Evolutionary conservation across 495 filamentous ascomycete species (phyloP).

Genomic region (Xylaria scruposa): DNA sequence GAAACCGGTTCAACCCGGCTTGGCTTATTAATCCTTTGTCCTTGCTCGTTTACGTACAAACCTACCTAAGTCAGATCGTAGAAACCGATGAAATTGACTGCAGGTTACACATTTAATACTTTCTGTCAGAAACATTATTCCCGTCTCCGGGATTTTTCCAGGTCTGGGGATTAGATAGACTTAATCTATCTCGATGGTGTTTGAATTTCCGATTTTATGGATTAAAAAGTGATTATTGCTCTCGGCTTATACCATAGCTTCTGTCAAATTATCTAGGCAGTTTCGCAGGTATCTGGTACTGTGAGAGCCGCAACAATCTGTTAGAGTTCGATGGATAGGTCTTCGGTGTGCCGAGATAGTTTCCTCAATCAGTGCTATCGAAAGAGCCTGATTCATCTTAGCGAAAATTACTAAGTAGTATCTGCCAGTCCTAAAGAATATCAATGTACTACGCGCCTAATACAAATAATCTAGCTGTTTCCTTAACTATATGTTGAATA

Average conservation of each 20-base stretch:
- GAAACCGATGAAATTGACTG: not conserved
- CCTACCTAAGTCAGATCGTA: not conserved
- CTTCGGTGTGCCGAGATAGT: not conserved
- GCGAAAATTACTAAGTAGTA: not conserved
- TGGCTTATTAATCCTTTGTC: not conserved
- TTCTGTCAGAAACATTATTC: too few species aligned
- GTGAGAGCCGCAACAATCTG: too few species aligned
- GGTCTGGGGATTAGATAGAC: not conserved
- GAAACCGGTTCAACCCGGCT: slow-evolving; percentile 13
- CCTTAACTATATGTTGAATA: not conserved
- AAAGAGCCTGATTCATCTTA: not conserved
- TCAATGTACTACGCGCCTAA: not conserved
- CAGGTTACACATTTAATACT: not conserved
- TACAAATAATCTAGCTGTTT: not conserved
- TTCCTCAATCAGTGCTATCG: not conserved
- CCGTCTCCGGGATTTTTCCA: not conserved
- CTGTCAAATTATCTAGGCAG: not conserved
- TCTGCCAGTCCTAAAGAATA: not conserved
- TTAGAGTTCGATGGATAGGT: not conserved
- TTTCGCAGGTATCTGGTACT: not conserved
- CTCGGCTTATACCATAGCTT: not conserved
- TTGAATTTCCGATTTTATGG: too few species aligned
- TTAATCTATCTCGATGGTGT: too few species aligned
- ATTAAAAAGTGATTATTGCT: not conserved
- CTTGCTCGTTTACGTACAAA: not conserved